phyloP scores from a whole-genome alignment of 805 yeast genomes.

The Pichia thaimueangensis region DNA sequence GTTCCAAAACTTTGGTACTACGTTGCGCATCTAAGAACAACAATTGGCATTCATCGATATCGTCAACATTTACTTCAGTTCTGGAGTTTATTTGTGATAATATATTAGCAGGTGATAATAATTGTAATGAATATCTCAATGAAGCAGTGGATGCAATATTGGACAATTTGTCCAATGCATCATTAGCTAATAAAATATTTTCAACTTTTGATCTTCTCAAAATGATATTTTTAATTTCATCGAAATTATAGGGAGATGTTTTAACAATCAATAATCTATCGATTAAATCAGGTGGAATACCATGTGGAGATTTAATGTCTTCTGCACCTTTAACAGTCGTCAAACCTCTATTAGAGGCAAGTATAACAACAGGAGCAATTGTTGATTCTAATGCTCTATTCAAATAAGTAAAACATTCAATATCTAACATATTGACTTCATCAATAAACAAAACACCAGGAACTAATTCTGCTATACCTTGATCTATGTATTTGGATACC shows the following conservation, averaged over 20 bases:
- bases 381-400: conserved; percentile 96
- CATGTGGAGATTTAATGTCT: conserved; percentile 86
- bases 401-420: conserved; percentile 92
- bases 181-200: conserved; percentile 75
- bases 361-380: conserved; percentile 91
- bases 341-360: conserved; percentile 97
- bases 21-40: conserved; percentile 85
- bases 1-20: conserved; percentile 79
- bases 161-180: conserved; percentile 81
- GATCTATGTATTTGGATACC: conserved; percentile 98
- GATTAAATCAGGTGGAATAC: conserved; percentile 90
- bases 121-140: conserved; percentile 85
- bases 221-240: conserved; percentile 81
- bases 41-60: conserved; percentile 80
- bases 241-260: conserved; percentile 68
- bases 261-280: conserved; percentile 92
- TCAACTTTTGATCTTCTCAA: conserved; percentile 91
- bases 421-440: conserved; percentile 97
- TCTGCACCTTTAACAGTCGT: conserved; percentile 91
- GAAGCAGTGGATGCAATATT: conserved; percentile 87
- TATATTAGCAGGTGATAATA: conserved; percentile 85
- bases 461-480: conserved; percentile 95
- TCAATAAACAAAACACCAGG: conserved; percentile 98
- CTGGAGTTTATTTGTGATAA: conserved; percentile 73
- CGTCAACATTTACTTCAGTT: conserved; percentile 58